Evolutionary conservation across 2,329 filamentous ascomycete species (phyloP).

Genomic region (Ceratocystis ficicola): DNA sequence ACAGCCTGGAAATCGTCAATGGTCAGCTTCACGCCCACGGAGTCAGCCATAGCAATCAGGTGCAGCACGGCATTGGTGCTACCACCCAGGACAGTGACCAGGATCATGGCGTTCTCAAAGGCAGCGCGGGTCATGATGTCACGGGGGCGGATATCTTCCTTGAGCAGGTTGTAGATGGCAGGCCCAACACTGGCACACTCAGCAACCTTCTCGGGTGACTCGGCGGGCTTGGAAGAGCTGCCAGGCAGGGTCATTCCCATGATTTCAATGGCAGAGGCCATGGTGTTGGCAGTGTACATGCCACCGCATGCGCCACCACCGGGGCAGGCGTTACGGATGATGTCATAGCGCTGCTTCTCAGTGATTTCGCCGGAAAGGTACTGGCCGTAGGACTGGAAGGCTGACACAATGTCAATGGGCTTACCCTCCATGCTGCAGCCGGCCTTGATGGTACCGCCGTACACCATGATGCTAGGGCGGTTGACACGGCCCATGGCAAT

Average conservation of each 20-base stretch:
- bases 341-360: slow-evolving; percentile 85
- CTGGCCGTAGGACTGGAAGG: slow-evolving; percentile 95
- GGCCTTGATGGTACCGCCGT: slow-evolving; percentile 86
- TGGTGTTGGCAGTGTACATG: slow-evolving; percentile 80
- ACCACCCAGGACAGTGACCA: slow-evolving; percentile 71
- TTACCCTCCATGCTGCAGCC: slow-evolving; percentile 69
- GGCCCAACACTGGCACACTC: slow-evolving; percentile 62
- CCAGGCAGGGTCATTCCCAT: slow-evolving; percentile 75
- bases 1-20: slow-evolving; percentile 80
- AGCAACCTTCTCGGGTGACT: slow-evolving; percentile 55
- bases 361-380: slow-evolving; percentile 84
- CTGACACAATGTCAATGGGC: slow-evolving; percentile 85
- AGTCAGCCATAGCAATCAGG: slow-evolving; percentile 71
- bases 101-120: slow-evolving; percentile 75
- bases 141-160: slow-evolving; percentile 62
- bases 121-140: slow-evolving; percentile 71
- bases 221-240: slow-evolving; percentile 67
- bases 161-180: slow-evolving; percentile 62
- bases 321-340: slow-evolving; percentile 78
- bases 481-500: slow-evolving; percentile 95
- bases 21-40: slow-evolving; percentile 67
- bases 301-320: slow-evolving; percentile 52
- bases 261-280: slow-evolving; percentile 71
- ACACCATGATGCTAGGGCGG: slow-evolving; percentile 91
- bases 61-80: slow-evolving; percentile 80